phyloP scores from a whole-genome alignment of 805 yeast genomes.

The Wickerhamomyces rabaulensis region DNA sequence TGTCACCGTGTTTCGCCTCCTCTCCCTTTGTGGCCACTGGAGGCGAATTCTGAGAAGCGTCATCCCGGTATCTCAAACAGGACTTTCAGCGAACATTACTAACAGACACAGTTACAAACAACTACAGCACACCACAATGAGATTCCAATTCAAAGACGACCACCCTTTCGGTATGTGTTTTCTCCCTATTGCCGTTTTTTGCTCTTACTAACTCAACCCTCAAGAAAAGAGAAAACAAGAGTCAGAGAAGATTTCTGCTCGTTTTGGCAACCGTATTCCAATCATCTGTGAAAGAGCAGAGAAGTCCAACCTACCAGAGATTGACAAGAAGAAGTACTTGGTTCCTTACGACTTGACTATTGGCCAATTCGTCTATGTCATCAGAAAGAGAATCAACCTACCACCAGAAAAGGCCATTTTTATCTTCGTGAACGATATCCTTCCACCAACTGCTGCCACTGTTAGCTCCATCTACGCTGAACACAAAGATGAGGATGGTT shows the following conservation, averaged over 20 bases:
- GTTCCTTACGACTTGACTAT: slow-evolving; percentile 96
- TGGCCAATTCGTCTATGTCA: slow-evolving; percentile 97
- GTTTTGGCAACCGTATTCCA: slow-evolving; percentile 90
- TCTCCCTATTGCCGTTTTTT: background rate
- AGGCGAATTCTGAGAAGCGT: background rate
- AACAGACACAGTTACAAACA: background rate
- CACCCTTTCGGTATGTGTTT: slow-evolving; percentile 77
- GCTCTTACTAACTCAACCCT: slow-evolving; percentile 5
- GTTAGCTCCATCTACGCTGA: slow-evolving; percentile 94
- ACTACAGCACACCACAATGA: slow-evolving; percentile 40
- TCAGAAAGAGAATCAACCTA: slow-evolving; percentile 90
- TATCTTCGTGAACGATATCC: slow-evolving; percentile 92
- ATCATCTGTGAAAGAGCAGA: slow-evolving; percentile 96
- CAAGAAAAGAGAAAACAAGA: slow-evolving; percentile 90
- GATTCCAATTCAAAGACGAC: slow-evolving; percentile 92
- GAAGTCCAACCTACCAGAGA: slow-evolving; percentile 91
- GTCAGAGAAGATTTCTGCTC: slow-evolving; percentile 82
- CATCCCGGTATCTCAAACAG: background rate
- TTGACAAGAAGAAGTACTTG: slow-evolving; percentile 94
- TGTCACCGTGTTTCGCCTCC: background rate
- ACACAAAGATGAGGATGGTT: slow-evolving; percentile 97
- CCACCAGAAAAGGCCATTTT: slow-evolving; percentile 98
- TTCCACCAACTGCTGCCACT: slow-evolving; percentile 97
- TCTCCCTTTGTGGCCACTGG: background rate
- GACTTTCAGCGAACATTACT: background rate